Percentiles rank a stretch among this genome's conserved stretches.
phyloP scores from a whole-genome alignment of 495 filamentous ascomycete genomes.

The Astrothelium macrocarpum region DNA sequence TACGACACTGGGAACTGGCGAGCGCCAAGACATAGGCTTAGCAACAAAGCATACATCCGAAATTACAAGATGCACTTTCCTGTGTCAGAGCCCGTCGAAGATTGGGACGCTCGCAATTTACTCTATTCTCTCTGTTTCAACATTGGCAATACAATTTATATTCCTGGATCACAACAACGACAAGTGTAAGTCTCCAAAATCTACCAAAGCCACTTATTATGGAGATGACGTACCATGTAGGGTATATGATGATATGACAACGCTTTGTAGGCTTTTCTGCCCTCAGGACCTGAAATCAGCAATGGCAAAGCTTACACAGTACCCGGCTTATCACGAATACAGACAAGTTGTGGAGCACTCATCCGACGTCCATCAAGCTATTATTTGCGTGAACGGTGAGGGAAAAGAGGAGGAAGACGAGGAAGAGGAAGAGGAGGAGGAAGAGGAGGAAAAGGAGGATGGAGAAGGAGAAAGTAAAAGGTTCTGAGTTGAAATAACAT shows the following conservation, averaged over 20 bases:
- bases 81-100: slow-evolving; percentile 21
- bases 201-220: not conserved
- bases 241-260: not conserved
- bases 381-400: not conserved
- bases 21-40: slow-evolving; percentile 22
- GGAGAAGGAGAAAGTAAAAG: too few species aligned
- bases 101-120: slow-evolving; percentile 24
- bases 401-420: not conserved
- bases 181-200: not conserved
- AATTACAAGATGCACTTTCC: slow-evolving; percentile 22
- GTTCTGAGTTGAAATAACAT: too few species aligned
- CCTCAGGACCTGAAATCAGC: not conserved
- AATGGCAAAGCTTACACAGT: not conserved
- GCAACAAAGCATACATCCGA: slow-evolving; percentile 21
- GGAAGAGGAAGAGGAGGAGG: not conserved
- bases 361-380: not conserved
- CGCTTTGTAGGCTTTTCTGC: not conserved
- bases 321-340: not conserved
- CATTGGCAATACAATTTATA: slow-evolving; percentile 24
- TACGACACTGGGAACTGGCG: slow-evolving; percentile 14
- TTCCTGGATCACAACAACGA: slow-evolving; percentile 20
- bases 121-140: slow-evolving; percentile 28
- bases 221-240: not conserved
- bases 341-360: not conserved
- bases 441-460: too few species aligned